phyloP scores from a whole-genome alignment of 2,329 filamentous ascomycete species.

The Cercospora berteroae region DNA sequence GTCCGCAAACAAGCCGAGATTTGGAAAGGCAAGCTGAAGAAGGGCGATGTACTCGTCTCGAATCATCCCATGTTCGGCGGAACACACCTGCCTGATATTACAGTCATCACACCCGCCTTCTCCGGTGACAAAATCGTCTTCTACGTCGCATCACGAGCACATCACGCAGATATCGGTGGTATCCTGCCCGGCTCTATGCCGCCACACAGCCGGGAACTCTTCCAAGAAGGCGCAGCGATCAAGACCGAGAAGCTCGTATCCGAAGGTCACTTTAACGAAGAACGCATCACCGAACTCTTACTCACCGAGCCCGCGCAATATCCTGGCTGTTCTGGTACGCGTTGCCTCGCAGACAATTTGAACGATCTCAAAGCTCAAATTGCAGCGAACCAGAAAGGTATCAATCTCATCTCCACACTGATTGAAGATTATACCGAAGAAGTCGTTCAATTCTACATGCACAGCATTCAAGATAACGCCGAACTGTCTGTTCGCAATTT shows the following conservation, averaged over 20 bases:
- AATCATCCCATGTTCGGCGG: slow-evolving; percentile 84
- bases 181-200: slow-evolving; percentile 83
- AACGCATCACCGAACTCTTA: slow-evolving; percentile 66
- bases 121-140: slow-evolving; percentile 73
- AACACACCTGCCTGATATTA: slow-evolving; percentile 81
- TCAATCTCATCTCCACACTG: slow-evolving; percentile 69
- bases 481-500: slow-evolving; percentile 72
- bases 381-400: slow-evolving; percentile 82
- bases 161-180: slow-evolving; percentile 82
- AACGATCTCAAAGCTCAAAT: slow-evolving; percentile 86
- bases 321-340: slow-evolving; percentile 73
- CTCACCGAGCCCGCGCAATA: slow-evolving; percentile 71
- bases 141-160: slow-evolving; percentile 75
- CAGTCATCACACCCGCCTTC: slow-evolving; percentile 76
- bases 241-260: slow-evolving; percentile 67
- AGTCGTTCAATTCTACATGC: slow-evolving; percentile 81
- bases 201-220: slow-evolving; percentile 63
- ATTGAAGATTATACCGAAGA: slow-evolving; percentile 76
- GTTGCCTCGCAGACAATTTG: slow-evolving; percentile 77
- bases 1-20: slow-evolving; percentile 75
- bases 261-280: slow-evolving; percentile 74
- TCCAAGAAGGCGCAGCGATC: slow-evolving; percentile 57
- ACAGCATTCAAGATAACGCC: slow-evolving; percentile 76
- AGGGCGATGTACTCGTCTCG: slow-evolving; percentile 76
- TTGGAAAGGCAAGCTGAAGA: slow-evolving; percentile 74